These are phyloP conservation scores for Aspergillus novoparasiticus DNA, from an alignment of 2,329 filamentous ascomycete genomes.

Conservation along the genomic window DNA sequence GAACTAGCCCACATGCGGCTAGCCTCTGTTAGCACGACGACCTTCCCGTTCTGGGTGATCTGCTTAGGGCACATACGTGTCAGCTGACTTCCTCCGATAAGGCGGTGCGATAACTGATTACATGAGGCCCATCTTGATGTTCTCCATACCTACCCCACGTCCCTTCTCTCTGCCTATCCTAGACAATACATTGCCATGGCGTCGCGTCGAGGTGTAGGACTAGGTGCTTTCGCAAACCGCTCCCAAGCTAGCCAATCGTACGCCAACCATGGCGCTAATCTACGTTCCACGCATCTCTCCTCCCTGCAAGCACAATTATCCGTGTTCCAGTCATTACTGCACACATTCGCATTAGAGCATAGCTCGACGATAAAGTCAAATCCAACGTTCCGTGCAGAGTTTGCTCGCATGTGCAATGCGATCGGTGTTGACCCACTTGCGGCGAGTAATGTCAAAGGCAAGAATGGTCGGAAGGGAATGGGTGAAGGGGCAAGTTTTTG, in stretches of 20 bases:
- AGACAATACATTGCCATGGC: constrained; percentile 39
- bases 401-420: constrained; percentile 96
- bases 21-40: not conserved
- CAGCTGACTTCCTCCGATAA: constrained; percentile 24
- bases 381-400: constrained; percentile 92
- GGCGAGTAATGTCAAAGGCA: constrained; percentile 58
- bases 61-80: constrained; percentile 24
- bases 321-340: constrained; percentile 91
- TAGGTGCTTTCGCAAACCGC: constrained; percentile 85
- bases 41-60: constrained; percentile 13
- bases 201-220: constrained; percentile 69
- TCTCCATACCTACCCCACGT: not conserved
- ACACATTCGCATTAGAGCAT: constrained; percentile 94
- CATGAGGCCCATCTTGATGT: not conserved
- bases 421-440: constrained; percentile 95
- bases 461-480: constrained; percentile 48
- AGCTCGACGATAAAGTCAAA: constrained; percentile 95
- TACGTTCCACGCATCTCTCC: constrained; percentile 81
- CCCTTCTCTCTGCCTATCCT: not conserved
- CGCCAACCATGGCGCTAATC: constrained; percentile 81
- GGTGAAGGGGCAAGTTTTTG: constrained; percentile 70
- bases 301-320: constrained; percentile 91
- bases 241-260: constrained; percentile 86
- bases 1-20: constrained; percentile 26
- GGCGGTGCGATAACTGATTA: constrained; percentile 1